Base-by-base conservation (phyloP, 208 protist genomes). In the Trypanosoma avium region DNA sequence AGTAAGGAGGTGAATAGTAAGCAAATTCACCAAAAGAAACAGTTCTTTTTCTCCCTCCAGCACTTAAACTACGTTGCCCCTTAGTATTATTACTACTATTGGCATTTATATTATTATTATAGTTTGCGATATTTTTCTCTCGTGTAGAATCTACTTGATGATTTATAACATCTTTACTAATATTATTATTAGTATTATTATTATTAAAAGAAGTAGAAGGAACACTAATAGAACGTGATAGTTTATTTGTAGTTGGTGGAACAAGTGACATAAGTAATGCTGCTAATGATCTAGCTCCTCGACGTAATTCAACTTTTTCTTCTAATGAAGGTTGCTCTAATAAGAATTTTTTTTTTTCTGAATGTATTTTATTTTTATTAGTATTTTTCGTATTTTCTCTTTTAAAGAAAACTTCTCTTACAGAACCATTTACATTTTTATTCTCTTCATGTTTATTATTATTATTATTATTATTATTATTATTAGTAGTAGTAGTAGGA, bases 21-120 rank as follows among this genome's bases (percentile, higher is more conserved):
- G 62, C 62, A 33, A 69, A 61, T 15, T 32, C 53, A 30, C 62
- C 62, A 60, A 69, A 69, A 27, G 62, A 69, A 33, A 69, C 62
- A 26, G 15, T 52, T 17, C 62, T 52, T 33, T 46, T 49, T 13
- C 45, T 7, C 19, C 53, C 21, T 12, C 22, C 56, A 35, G 30
- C 45, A 27, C 29, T 24, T 36, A 7, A n/a, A 38, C 19, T 56
- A 17, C 9, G 19, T 5, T 57, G 12, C 21, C 15, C 29, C 21
- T 36, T 48, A 35, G 5, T 22, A 33, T 19, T 56, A 0, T 26
- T 43, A 22, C 9, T 47, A 26, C 56, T n/a, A n/a, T n/a, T n/a
- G n/a, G n/a, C n/a, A n/a, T n/a, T n/a, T n/a, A n/a, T 47, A 2
- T 8, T 19, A 36, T 55, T 17, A 21, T 6, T 38, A 35, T 13